A percentile compares a stretch with the other conserved stretches of the same genome.
phyloP scores from a whole-genome alignment of 768 basidiomycete genomes.

The Lanmaoa rubissima region DNA sequence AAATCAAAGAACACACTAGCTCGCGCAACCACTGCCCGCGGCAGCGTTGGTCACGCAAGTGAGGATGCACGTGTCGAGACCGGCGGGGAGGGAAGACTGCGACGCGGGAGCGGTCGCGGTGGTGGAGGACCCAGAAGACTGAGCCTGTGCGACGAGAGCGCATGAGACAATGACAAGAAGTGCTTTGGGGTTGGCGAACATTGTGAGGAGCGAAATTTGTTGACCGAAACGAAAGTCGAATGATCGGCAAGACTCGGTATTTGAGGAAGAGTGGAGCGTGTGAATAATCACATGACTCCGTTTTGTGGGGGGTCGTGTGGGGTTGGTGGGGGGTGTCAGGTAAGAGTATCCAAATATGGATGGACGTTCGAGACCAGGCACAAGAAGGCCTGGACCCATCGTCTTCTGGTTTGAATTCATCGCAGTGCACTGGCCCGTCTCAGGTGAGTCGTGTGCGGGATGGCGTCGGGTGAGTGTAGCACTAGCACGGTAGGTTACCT shows the following conservation, averaged over 20 bases:
- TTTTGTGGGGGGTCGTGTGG: neutral
- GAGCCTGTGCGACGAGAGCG: constrained; percentile 22
- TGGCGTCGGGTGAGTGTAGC: too few relatives aligned
- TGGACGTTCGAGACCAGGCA: constrained; percentile 5
- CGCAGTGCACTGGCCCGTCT: too few relatives aligned
- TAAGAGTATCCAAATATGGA: neutral
- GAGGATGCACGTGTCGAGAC: constrained; percentile 11
- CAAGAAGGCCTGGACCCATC: neutral
- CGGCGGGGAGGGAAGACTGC: constrained; percentile 1
- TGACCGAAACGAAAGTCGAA: neutral
- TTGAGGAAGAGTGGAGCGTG: constrained; percentile 15
- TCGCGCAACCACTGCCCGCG: too few relatives aligned
- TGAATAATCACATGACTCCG: constrained; percentile 7
- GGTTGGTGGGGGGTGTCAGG: neutral
- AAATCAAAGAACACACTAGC: too few relatives aligned
- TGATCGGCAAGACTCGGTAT: neutral
- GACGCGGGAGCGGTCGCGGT: neutral
- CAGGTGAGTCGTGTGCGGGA: too few relatives aligned
- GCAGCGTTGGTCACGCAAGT: too few relatives aligned
- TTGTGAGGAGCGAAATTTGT: neutral
- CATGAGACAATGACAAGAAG: constrained; percentile 16
- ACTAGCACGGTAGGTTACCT: too few relatives aligned
- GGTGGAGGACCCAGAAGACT: constrained; percentile 6
- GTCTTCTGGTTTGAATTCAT: too few relatives aligned
- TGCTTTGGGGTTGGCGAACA: constrained; percentile 22